Evolutionary conservation across 805 yeast genomes (phyloP).

Genomic region (Barnettozyma vustinii): DNA sequence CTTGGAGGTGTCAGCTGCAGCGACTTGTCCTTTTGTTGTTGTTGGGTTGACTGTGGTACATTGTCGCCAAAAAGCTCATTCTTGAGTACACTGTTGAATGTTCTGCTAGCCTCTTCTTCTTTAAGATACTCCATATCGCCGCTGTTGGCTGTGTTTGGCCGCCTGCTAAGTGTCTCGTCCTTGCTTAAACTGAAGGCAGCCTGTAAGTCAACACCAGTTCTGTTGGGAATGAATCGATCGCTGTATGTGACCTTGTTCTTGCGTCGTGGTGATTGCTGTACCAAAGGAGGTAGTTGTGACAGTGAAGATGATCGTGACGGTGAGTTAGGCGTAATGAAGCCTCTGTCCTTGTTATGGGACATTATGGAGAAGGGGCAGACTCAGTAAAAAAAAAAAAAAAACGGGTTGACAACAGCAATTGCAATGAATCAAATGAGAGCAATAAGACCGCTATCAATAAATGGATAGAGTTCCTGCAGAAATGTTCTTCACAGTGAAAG

Average conservation of each 20-base stretch:
- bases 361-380: conserved; percentile 3
- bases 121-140: conserved; percentile 58
- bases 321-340: conserved; percentile 24
- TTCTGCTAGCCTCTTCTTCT: conserved; percentile 79
- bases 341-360: conserved; percentile 19
- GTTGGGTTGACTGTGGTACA: conserved; percentile 40
- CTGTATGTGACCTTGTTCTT: conserved; percentile 50
- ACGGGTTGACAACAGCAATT: not conserved
- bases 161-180: conserved; percentile 14
- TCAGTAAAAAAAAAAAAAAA: not conserved
- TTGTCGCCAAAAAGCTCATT: conserved; percentile 91
- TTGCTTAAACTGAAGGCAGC: conserved; percentile 48
- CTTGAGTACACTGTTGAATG: conserved; percentile 79
- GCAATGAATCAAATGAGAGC: not conserved
- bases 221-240: conserved; percentile 83
- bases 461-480: not conserved
- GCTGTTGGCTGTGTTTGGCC: conserved; percentile 21
- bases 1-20: conserved; percentile 29
- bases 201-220: conserved; percentile 82
- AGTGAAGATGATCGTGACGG: conserved; percentile 29
- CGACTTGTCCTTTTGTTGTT: conserved; percentile 26
- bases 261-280: conserved; percentile 29
- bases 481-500: not conserved
- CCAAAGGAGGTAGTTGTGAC: conserved; percentile 7
- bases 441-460: not conserved